phyloP scores from a whole-genome alignment of 2,329 filamentous ascomycete genomes.

The Ascocoryne sarcoides region DNA sequence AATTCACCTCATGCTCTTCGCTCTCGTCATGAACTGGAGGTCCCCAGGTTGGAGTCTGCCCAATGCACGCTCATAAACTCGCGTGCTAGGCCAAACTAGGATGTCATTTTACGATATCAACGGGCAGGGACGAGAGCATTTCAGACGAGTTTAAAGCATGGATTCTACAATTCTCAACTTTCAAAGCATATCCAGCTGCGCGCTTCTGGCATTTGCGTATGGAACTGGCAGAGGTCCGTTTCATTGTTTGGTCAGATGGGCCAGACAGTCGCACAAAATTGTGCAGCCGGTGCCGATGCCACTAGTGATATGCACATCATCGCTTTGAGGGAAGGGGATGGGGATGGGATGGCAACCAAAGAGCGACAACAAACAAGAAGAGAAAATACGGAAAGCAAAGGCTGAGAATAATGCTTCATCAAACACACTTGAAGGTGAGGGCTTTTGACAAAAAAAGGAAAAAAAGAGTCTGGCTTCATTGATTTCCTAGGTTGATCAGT shows the following conservation, averaged over 20 bases:
- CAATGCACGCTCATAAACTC: not conserved
- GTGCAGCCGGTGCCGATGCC: not conserved
- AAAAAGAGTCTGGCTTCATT: not conserved
- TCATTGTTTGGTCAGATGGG: not conserved
- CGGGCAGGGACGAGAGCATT: not conserved
- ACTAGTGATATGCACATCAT: not conserved
- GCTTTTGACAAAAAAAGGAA: not conserved
- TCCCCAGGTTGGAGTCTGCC: not conserved
- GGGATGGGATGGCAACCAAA: too few relatives aligned
- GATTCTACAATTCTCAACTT: not conserved
- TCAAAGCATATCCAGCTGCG: not conserved
- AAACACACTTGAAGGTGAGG: too few relatives aligned
- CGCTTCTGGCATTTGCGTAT: not conserved
- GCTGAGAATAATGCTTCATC: not conserved
- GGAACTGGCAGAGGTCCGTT: not conserved
- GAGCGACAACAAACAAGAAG: not conserved
- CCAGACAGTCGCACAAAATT: not conserved
- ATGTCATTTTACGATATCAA: not conserved
- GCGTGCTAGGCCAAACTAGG: not conserved
- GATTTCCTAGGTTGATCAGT: not conserved
- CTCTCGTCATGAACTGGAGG: slow-evolving; percentile 4
- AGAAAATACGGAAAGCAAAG: not conserved
- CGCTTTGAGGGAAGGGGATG: too few relatives aligned
- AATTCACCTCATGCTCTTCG: slow-evolving; percentile 7
- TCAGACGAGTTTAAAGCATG: not conserved